Base-by-base conservation (phyloP, 2,329 filamentous ascomycete species). In the Pseudocercospora crystallina region DNA sequence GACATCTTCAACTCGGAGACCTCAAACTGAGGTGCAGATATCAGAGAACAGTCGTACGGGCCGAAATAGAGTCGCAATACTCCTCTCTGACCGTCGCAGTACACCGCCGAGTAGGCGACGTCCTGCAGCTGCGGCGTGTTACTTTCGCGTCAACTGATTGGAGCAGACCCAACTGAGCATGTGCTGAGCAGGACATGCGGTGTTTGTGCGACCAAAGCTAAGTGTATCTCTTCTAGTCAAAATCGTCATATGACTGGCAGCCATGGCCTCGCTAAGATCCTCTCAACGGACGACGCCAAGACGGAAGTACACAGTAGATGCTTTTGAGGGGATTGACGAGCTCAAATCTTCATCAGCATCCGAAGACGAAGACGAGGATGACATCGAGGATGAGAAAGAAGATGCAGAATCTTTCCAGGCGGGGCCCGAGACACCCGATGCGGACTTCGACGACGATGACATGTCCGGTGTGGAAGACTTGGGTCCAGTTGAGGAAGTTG, bases 331-430 rank as follows among this genome's bases (percentile, higher is more conserved):
- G 11, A 58, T 71, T 12, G 60, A 50, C 56, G 66, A 49, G 59
- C 53, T 66, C 9, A 40, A 51, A 29, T 58, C 58, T 29, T 43
- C 35, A 38, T 47, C 47, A 34, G 37, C 20, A 10, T 48, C 54
- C n/a, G 43, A 40, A 11, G 44, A 48, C 5, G 44, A 54, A 35
- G 29, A 43, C 20, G 42, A 53, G 5, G 54, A 50, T 10, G 46
- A 63, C 13, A 65, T 30, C 12, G 47, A 45, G 17, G 14, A 49
- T 3, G 50, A 48, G 5, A 43, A 53, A 7, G 48, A 50, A 8
- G 47, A 54, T 26, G 51, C 53, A 35, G 59, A 58, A 46, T 77
- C 73, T 56, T 68, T 68, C 55, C 61, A 66, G 48, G 59, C 68
- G 55, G 60, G 60, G 44, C 47, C 49, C n/a, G 52, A 49, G 12